Evolutionary conservation across 2,329 filamentous ascomycete genomes (phyloP).

Genomic region (Colletotrichum sp.): DNA sequence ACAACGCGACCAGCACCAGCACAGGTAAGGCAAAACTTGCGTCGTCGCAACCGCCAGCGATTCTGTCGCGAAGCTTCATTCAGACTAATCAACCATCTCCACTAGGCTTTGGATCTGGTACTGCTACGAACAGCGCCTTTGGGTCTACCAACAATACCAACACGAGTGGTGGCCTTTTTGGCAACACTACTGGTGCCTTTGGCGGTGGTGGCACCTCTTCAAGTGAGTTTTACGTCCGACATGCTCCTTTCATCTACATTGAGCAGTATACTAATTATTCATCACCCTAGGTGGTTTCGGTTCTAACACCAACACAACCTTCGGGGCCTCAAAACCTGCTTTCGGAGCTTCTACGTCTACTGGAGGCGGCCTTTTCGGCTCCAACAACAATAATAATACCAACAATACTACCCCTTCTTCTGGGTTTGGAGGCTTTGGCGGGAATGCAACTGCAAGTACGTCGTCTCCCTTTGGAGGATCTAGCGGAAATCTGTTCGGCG

Average conservation of each 20-base stretch:
- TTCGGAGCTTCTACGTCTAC: constrained; percentile 25
- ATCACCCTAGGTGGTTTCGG: constrained; percentile 33
- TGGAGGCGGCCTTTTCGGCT: constrained; percentile 53
- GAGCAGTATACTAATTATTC: neutral
- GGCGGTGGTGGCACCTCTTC: constrained; percentile 13
- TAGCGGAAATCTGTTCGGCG: constrained; percentile 58
- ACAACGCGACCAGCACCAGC: constrained; percentile 34
- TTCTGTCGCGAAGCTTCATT: constrained; percentile 3
- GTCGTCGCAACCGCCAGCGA: neutral
- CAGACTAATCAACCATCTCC: constrained; percentile 5
- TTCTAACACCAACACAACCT: constrained; percentile 37
- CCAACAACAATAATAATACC: constrained; percentile 40
- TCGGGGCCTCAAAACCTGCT: constrained; percentile 36
- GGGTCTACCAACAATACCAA: constrained; percentile 38
- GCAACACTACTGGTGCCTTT: constrained; percentile 10
- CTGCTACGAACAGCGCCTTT: constrained; percentile 46
- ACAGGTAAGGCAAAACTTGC: constrained; percentile 53
- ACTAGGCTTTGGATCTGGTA: constrained; percentile 44
- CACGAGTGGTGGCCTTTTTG: constrained; percentile 37
- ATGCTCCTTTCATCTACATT: neutral
- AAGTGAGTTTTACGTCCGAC: neutral
- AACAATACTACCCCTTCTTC: constrained; percentile 36
- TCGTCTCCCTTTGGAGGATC: constrained; percentile 41
- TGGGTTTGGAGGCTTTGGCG: constrained; percentile 48
- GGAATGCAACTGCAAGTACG: constrained; percentile 32